phyloP scores from a whole-genome alignment of 225 moss, liverwort and hornwort species.

The Anthoceros angustus region DNA sequence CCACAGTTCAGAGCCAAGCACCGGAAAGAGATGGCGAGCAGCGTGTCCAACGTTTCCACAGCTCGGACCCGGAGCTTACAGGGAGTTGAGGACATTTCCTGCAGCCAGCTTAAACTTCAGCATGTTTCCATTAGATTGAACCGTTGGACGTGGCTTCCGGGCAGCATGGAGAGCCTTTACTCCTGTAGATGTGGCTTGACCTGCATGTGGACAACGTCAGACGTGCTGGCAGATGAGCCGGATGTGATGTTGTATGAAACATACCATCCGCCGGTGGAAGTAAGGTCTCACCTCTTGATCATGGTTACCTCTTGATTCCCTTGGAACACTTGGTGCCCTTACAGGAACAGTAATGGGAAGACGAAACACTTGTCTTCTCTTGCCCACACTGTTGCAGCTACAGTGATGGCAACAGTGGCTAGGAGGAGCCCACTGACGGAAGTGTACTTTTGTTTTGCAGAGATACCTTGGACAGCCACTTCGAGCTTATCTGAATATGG shows the following conservation, averaged over 20 bases:
- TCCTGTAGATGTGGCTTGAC: constrained; percentile 46
- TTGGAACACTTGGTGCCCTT: too few relatives aligned
- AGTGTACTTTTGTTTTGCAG: constrained; percentile 12
- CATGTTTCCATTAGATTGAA: constrained; percentile 50
- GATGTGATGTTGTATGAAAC: constrained; percentile 40
- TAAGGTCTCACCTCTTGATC: constrained; percentile 10
- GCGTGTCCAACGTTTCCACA: neutral
- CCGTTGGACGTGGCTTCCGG: constrained; percentile 36
- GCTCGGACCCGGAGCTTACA: constrained; percentile 17
- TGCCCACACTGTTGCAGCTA: too few relatives aligned
- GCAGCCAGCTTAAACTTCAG: constrained; percentile 30
- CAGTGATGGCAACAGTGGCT: too few relatives aligned
- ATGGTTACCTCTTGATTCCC: neutral
- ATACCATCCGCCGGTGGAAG: constrained; percentile 19
- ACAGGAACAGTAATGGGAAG: too few relatives aligned
- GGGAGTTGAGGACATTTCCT: constrained; percentile 20
- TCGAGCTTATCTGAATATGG: constrained; percentile 44
- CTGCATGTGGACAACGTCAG: constrained; percentile 47
- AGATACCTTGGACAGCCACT: constrained; percentile 35
- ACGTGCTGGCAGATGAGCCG: constrained; percentile 26
- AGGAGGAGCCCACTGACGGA: neutral
- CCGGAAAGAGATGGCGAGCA: neutral
- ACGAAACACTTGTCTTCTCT: too few relatives aligned
- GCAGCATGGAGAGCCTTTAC: constrained; percentile 35
- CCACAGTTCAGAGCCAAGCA: constrained; percentile 8